phyloP scores from a whole-genome alignment of 352 stramenopile species.

The Phytopythium ostracodes region DNA sequence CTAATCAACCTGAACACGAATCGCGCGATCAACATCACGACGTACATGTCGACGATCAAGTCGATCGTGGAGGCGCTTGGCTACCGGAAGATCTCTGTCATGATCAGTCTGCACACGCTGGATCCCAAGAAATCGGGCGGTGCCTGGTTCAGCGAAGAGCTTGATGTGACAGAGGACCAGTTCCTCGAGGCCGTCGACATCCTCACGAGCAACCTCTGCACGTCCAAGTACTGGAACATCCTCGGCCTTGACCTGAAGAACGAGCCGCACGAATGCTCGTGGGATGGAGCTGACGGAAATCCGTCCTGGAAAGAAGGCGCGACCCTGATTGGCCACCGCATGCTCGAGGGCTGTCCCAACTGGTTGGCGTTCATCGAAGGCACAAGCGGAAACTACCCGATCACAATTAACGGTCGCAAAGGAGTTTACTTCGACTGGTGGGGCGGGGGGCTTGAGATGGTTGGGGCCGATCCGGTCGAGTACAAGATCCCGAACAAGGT shows the following conservation, averaged over 20 bases:
- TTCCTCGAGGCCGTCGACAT: conserved; percentile 52
- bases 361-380: conserved; percentile 73
- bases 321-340: conserved; percentile 54
- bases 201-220: conserved; percentile 55
- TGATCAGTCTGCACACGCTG: conserved; percentile 73
- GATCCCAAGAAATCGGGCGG: conserved; percentile 37
- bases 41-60: conserved; percentile 63
- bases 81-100: conserved; percentile 59
- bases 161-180: conserved; percentile 47
- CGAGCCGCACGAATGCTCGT: conserved; percentile 56
- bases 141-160: conserved; percentile 47
- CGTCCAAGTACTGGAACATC: conserved; percentile 60
- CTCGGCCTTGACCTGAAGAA: conserved; percentile 73
- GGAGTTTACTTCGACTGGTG: conserved; percentile 68
- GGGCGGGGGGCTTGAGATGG: conserved; percentile 50
- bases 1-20: conserved; percentile 70
- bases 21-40: conserved; percentile 58
- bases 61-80: conserved; percentile 49
- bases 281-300: conserved; percentile 20
- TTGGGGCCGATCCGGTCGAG: conserved; percentile 31
- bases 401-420: conserved; percentile 28
- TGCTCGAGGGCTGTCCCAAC: conserved; percentile 58
- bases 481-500: conserved; percentile 50
- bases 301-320: conserved; percentile 57
- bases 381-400: conserved; percentile 42